Conservation (phyloP, 2,329 filamentous ascomycete species). For the Drechslerella dactyloides region DNA sequence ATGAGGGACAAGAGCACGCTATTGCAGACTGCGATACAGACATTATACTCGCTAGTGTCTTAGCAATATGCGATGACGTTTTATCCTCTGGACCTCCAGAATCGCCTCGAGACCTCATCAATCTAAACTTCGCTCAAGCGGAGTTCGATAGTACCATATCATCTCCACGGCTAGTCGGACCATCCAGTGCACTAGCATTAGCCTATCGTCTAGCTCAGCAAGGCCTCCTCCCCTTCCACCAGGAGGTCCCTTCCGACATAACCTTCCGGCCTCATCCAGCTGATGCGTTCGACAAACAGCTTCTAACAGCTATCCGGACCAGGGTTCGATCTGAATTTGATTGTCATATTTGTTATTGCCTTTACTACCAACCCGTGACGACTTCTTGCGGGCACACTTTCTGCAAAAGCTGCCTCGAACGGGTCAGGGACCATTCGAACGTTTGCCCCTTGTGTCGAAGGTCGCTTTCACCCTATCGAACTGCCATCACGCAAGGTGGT, state of each 20-base stretch:
- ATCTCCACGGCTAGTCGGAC: slow-evolving; percentile 56
- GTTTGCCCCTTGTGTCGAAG: slow-evolving; percentile 79
- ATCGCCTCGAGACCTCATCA: slow-evolving; percentile 52
- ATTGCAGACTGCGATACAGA: slow-evolving; percentile 77
- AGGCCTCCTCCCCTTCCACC: slow-evolving; percentile 51
- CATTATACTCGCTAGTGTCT: slow-evolving; percentile 75
- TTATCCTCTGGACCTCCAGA: slow-evolving; percentile 59
- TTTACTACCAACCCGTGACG: slow-evolving; percentile 82
- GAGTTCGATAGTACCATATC: background rate
- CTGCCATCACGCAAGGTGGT: slow-evolving; percentile 58
- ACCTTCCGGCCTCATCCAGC: slow-evolving; percentile 52
- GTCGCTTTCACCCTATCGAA: slow-evolving; percentile 60
- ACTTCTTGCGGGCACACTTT: slow-evolving; percentile 89
- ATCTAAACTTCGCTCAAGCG: slow-evolving; percentile 54
- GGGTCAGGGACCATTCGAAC: slow-evolving; percentile 76
- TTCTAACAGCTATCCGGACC: slow-evolving; percentile 68
- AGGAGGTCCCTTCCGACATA: slow-evolving; percentile 54
- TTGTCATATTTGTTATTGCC: slow-evolving; percentile 83
- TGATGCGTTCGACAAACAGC: slow-evolving; percentile 59
- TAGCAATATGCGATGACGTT: slow-evolving; percentile 66
- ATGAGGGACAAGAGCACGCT: slow-evolving; percentile 71
- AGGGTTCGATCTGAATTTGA: slow-evolving; percentile 74
- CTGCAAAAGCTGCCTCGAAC: slow-evolving; percentile 78
- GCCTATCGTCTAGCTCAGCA: slow-evolving; percentile 69
- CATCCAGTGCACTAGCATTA: slow-evolving; percentile 68